Conservation (phyloP, 768 basidiomycete genomes). For the Asterophora parasitica region DNA sequence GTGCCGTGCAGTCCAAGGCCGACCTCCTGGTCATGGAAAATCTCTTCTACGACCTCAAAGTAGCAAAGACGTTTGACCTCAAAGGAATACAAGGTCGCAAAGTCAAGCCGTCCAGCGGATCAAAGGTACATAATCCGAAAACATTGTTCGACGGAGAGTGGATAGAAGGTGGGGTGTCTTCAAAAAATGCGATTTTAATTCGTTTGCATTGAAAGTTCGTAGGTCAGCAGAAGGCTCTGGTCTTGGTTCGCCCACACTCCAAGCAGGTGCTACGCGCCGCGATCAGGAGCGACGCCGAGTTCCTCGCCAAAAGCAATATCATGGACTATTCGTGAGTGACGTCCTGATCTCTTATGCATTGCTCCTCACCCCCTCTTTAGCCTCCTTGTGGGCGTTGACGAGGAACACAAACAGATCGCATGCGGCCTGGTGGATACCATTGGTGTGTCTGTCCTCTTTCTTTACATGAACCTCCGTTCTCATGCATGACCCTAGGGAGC, state of each 20-base stretch:
- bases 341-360: not conserved
- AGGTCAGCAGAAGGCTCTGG: conserved; percentile 64
- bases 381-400: conserved; percentile 70
- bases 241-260: conserved; percentile 67
- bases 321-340: conserved; percentile 79
- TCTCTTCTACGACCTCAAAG: conserved; percentile 65
- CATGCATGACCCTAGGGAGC: conserved; percentile 41
- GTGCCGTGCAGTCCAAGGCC: conserved; percentile 56
- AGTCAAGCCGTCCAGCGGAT: conserved; percentile 46
- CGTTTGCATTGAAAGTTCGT: not conserved
- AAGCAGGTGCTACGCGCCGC: conserved; percentile 69
- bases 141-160: conserved; percentile 82
- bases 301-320: conserved; percentile 69
- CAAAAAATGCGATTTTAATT: not conserved
- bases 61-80: conserved; percentile 71
- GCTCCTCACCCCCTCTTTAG: conserved; percentile 25
- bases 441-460: conserved; percentile 31
- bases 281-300: conserved; percentile 66
- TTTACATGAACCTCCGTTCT: not conserved
- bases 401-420: conserved; percentile 58
- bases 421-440: conserved; percentile 86
- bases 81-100: conserved; percentile 81
- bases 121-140: conserved; percentile 35
- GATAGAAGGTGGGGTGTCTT: conserved; percentile 59
- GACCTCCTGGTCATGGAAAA: conserved; percentile 87